Evolutionary conservation across 495 filamentous ascomycete genomes (phyloP).

Genomic region (Penicillium bovifimosum): DNA sequence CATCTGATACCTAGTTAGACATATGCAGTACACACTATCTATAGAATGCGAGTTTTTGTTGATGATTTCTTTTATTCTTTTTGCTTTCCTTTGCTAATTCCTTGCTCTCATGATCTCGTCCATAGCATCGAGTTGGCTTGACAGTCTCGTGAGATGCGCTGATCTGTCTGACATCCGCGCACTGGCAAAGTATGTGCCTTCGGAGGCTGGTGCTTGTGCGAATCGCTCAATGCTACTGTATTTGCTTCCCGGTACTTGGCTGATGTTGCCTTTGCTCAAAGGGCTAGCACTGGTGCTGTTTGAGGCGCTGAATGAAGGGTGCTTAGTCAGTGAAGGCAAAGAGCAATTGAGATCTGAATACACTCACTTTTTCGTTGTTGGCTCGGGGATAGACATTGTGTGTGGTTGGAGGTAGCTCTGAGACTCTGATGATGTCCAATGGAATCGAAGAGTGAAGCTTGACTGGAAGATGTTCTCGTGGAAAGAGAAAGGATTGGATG

Average conservation of each 20-base stretch:
- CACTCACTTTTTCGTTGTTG: constrained; percentile 12
- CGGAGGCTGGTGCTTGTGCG: constrained; percentile 28
- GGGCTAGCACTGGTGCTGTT: constrained; percentile 19
- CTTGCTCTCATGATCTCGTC: constrained; percentile 30
- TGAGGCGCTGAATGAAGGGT: background rate
- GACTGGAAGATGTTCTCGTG: background rate
- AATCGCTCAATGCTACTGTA: constrained; percentile 29
- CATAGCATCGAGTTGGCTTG: constrained; percentile 31
- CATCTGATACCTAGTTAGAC: constrained; percentile 2
- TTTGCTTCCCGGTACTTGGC: constrained; percentile 25
- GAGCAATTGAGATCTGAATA: too few species aligned
- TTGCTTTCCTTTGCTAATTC: constrained; percentile 10
- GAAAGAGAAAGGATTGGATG: background rate
- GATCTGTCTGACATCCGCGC: constrained; percentile 32
- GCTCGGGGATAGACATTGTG: constrained; percentile 20
- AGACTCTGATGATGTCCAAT: background rate
- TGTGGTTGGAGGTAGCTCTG: background rate
- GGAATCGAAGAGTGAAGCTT: background rate
- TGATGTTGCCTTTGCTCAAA: constrained; percentile 31
- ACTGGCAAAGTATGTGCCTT: constrained; percentile 36
- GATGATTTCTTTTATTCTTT: constrained; percentile 10
- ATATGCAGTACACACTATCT: constrained; percentile 24
- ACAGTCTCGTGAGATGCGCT: constrained; percentile 28
- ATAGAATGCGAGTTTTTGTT: constrained; percentile 6
- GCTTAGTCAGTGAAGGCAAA: constrained; percentile 7